A percentile compares a stretch with the other conserved stretches of the same genome.
These are phyloP conservation scores for Priceomyces carsonii DNA, from an alignment of 805 yeast genomes.

Conservation along the genomic window DNA sequence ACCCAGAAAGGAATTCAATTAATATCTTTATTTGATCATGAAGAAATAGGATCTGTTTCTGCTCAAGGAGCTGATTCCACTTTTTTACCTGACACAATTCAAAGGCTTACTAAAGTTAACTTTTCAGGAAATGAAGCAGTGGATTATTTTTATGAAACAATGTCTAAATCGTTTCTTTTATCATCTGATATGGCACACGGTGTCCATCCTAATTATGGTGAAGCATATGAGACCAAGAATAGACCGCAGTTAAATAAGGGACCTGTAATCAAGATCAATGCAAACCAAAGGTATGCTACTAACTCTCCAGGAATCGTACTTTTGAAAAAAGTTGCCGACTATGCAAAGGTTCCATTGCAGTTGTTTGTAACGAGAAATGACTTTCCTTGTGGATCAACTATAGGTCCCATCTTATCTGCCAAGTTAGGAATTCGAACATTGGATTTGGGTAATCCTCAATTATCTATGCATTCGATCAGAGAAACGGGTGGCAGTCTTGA, in stretches of 20 bases:
- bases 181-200: constrained; percentile 98
- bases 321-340: constrained; percentile 68
- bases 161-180: constrained; percentile 79
- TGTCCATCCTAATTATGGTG: constrained; percentile 87
- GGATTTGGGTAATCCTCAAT: constrained; percentile 89
- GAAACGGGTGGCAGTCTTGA: constrained; percentile 88
- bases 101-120: constrained; percentile 53
- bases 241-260: constrained; percentile 83
- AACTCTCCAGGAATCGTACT: constrained; percentile 87
- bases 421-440: constrained; percentile 84
- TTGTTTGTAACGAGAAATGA: constrained; percentile 91
- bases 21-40: constrained; percentile 90
- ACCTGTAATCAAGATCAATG: constrained; percentile 90
- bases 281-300: constrained; percentile 94
- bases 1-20: constrained; percentile 63
- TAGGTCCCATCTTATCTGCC: constrained; percentile 91
- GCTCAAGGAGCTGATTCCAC: constrained; percentile 98
- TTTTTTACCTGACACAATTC: constrained; percentile 76
- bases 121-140: constrained; percentile 17
- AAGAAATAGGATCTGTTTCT: constrained; percentile 89
- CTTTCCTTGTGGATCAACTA: constrained; percentile 94
- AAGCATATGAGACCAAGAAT: constrained; percentile 74
- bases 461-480: constrained; percentile 91
- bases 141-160: constrained; percentile 48
- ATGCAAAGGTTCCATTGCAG: constrained; percentile 78